Evolutionary conservation across 148 eudicot genomes (phyloP).

Genomic region (Fagopyrum homotropicum): DNA sequence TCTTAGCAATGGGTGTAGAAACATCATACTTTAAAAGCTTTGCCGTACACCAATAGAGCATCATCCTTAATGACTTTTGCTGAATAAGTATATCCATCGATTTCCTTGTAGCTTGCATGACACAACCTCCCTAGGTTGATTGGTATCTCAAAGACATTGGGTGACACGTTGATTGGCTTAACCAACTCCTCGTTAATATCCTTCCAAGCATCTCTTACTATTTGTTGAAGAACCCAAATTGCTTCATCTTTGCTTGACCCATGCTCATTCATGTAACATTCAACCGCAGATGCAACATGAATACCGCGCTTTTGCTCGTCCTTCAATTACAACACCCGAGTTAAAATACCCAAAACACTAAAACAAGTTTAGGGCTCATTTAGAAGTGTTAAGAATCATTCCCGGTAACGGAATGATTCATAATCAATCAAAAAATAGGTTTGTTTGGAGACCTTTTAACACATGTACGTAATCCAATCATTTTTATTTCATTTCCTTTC

Average conservation of each 20-base stretch:
- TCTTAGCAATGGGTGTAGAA: no score
- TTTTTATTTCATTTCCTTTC: no score
- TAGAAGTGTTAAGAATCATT: no score
- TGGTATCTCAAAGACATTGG: conserved; percentile 17
- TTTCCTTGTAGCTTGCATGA: conserved; percentile 23
- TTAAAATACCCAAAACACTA: no score
- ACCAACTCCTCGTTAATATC: conserved; percentile 26
- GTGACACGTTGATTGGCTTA: conserved; percentile 15
- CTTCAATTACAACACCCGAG: conserved; percentile 18
- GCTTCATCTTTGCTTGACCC: conserved; percentile 22
- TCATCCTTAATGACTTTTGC: conserved; percentile 26
- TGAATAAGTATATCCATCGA: conserved; percentile 28
- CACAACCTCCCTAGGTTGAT: conserved; percentile 20
- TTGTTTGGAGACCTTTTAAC: no score
- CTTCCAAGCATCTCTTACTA: conserved; percentile 32
- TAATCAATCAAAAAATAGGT: no score
- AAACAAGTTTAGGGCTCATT: background rate
- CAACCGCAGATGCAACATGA: conserved; percentile 9
- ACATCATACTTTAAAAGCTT: background rate
- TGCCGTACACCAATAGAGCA: conserved; percentile 15
- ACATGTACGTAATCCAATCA: no score
- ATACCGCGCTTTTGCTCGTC: conserved; percentile 2
- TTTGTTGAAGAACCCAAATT: conserved; percentile 15
- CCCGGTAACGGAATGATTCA: no score
- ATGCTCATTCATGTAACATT: conserved; percentile 33